Evolutionary conservation across 2,329 filamentous ascomycete species (phyloP).

Genomic region (Thielaviopsis populi): DNA sequence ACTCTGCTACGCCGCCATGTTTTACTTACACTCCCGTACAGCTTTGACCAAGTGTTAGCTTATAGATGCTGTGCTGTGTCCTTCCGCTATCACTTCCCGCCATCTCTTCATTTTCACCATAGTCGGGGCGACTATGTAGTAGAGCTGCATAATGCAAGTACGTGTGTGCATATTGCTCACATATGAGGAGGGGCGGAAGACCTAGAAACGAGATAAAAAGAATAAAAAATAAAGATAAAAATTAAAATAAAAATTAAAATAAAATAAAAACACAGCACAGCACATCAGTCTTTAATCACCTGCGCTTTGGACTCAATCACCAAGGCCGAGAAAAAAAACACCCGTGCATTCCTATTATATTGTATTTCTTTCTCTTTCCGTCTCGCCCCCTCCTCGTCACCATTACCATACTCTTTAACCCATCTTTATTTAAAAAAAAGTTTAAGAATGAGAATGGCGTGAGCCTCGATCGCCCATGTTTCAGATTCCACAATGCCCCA

Average conservation of each 20-base stretch:
- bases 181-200: too few species aligned
- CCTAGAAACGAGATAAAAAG: too few species aligned
- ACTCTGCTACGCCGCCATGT: background rate
- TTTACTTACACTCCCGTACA: background rate
- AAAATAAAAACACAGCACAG: background rate
- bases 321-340: background rate
- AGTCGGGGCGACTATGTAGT: too few species aligned
- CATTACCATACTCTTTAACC: background rate
- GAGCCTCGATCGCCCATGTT: background rate
- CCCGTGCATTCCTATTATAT: background rate
- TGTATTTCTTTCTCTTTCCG: background rate
- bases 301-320: background rate
- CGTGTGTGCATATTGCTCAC: too few species aligned
- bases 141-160: too few species aligned
- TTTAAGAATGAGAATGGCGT: background rate
- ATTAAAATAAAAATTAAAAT: background rate
- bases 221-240: background rate
- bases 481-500: background rate
- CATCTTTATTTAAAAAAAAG: background rate
- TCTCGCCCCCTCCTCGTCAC: background rate
- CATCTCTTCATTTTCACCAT: too few species aligned
- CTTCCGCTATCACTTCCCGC: too few species aligned
- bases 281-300: background rate
- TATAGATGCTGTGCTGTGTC: too few species aligned
- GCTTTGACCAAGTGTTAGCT: background rate